Conservation (phyloP, 768 basidiomycete genomes). For the Leccinum subtestaceum region DNA sequence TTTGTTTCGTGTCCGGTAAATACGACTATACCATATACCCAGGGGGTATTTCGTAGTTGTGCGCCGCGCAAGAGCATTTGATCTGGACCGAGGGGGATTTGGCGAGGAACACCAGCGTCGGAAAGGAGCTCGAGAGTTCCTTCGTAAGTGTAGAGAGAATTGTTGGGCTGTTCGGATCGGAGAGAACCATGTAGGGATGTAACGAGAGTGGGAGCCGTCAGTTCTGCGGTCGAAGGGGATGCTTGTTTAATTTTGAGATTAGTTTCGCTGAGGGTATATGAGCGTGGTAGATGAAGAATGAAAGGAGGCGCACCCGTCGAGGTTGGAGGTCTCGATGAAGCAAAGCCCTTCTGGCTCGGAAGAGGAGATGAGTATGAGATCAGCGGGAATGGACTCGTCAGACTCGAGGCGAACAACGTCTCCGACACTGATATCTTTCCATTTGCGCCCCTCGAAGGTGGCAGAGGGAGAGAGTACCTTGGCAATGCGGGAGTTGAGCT, state of each 20-base stretch:
- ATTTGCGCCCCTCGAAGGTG: conserved; percentile 71
- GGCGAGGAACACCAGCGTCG: conserved; percentile 57
- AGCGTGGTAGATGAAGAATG: not conserved
- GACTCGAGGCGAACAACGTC: conserved; percentile 89
- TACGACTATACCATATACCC: conserved; percentile 92
- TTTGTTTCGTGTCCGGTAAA: conserved; percentile 99
- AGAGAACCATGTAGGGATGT: conserved; percentile 75
- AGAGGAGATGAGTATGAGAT: conserved; percentile 81
- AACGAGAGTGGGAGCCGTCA: conserved; percentile 78
- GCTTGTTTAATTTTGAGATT: conserved; percentile 99
- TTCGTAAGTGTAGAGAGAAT: conserved; percentile 95
- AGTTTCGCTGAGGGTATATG: conserved; percentile 64
- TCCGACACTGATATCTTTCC: conserved; percentile 88
- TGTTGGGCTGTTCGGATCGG: conserved; percentile 96
- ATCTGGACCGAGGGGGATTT: conserved; percentile 90
- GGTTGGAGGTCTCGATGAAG: conserved; percentile 96
- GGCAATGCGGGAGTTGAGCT: conserved; percentile 80
- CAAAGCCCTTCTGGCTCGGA: conserved; percentile 97
- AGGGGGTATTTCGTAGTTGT: conserved; percentile 92
- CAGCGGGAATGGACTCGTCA: conserved; percentile 94
- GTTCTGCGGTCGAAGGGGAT: conserved; percentile 70
- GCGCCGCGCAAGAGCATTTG: conserved; percentile 93
- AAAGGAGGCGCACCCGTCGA: conserved; percentile 75
- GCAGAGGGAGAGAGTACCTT: conserved; percentile 68
- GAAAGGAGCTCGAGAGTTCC: conserved; percentile 67